Percentiles rank a stretch among this genome's conserved stretches.
phyloP scores from a whole-genome alignment of 169 alveolate genomes.

The Plasmodium vinckei region DNA sequence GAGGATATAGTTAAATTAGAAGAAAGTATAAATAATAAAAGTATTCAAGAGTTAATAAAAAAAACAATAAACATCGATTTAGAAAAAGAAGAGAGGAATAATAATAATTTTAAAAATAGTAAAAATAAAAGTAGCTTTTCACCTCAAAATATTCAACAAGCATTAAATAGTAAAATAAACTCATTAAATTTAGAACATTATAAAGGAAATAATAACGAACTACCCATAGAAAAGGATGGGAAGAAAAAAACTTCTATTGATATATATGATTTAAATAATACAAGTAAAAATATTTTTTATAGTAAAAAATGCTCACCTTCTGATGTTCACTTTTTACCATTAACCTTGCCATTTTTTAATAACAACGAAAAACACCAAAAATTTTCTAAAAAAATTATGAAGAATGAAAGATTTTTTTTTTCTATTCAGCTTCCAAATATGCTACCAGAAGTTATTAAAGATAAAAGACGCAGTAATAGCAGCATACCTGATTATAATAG shows the following conservation, averaged over 20 bases:
- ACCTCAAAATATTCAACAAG: constrained; percentile 18
- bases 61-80: constrained; percentile 51
- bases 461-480: constrained; percentile 17
- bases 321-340: constrained; percentile 67
- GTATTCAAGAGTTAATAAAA: constrained; percentile 55
- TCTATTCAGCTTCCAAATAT: constrained; percentile 67
- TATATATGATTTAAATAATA: constrained; percentile 67
- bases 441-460: constrained; percentile 65
- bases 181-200: constrained; percentile 11
- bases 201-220: constrained; percentile 20
- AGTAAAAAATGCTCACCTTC: constrained; percentile 52
- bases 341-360: constrained; percentile 64
- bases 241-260: constrained; percentile 62
- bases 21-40: constrained; percentile 34
- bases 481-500: not conserved
- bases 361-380: constrained; percentile 62
- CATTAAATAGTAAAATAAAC: constrained; percentile 27
- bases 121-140: constrained; percentile 30
- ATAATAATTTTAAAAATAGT: constrained; percentile 22
- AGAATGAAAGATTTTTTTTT: constrained; percentile 49
- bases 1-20: constrained; percentile 38
- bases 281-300: constrained; percentile 74
- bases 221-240: constrained; percentile 7
- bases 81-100: constrained; percentile 32
- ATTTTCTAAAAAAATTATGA: constrained; percentile 27